A percentile compares a stretch with the other conserved stretches of the same genome.
Conservation (phyloP, 192 early-diverging fungal genomes). For the Coemansia sp. region DNA sequence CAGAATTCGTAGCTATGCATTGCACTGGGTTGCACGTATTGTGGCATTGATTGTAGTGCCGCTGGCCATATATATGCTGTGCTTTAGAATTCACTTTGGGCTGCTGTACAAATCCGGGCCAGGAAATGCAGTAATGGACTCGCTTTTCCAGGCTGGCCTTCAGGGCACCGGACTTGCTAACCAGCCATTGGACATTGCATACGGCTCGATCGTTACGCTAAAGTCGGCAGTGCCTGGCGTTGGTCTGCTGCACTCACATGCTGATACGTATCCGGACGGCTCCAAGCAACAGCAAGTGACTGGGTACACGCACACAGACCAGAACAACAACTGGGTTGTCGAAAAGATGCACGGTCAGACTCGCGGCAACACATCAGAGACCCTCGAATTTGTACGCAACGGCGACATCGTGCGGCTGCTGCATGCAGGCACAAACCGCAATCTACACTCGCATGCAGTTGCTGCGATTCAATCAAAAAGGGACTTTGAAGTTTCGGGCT, state of each 20-base stretch:
- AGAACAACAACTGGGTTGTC: conserved; percentile 90
- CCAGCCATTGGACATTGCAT: conserved; percentile 89
- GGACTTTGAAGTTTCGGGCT: conserved; percentile 88
- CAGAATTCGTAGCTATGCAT: conserved; percentile 59
- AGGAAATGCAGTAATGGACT: conserved; percentile 92
- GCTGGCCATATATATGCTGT: conserved; percentile 74
- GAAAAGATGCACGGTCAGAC: conserved; percentile 58
- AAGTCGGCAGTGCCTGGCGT: conserved; percentile 82
- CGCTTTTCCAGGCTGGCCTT: conserved; percentile 93
- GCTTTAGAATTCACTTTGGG: conserved; percentile 86
- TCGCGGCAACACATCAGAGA: conserved; percentile 27
- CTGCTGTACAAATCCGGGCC: conserved; percentile 78
- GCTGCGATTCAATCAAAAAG: conserved; percentile 70
- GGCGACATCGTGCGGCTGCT: conserved; percentile 83
- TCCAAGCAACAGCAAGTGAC: conserved; percentile 98
- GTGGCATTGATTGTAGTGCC: conserved; percentile 81
- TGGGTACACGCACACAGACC: conserved; percentile 88
- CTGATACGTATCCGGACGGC: conserved; percentile 75
- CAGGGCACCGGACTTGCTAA: conserved; percentile 73
- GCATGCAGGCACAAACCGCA: conserved; percentile 68
- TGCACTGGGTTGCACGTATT: conserved; percentile 86
- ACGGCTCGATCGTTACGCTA: conserved; percentile 84
- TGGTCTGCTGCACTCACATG: conserved; percentile 93
- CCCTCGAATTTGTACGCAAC: conserved; percentile 65
- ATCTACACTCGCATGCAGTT: conserved; percentile 85